Conservation (phyloP, 176 grass and related monocot species). For the Coix lacrymajobi region DNA sequence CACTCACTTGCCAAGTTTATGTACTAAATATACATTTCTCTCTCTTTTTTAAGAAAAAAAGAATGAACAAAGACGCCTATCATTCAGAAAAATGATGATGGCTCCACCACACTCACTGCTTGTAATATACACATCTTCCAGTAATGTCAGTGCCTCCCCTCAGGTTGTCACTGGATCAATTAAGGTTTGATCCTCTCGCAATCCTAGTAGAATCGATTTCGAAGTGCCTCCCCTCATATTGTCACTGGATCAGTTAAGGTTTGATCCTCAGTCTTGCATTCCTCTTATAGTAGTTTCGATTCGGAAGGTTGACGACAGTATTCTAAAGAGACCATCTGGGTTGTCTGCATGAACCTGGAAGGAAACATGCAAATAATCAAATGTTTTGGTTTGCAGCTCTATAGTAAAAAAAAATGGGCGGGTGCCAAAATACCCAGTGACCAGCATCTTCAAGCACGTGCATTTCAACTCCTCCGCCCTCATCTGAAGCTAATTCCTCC, state of each 20-base stretch:
- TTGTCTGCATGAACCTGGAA: slow-evolving; percentile 96
- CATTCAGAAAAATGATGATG: neutral
- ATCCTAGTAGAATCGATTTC: slow-evolving; percentile 46
- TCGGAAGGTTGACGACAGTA: slow-evolving; percentile 84
- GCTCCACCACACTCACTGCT: neutral
- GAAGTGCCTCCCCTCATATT: neutral
- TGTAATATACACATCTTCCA: slow-evolving; percentile 10
- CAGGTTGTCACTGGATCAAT: neutral
- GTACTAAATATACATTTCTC: no score
- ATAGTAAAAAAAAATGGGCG: neutral
- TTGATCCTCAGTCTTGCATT: slow-evolving; percentile 37
- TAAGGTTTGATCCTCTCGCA: slow-evolving; percentile 16
- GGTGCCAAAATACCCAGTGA: slow-evolving; percentile 63
- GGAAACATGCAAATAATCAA: neutral
- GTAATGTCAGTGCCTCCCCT: neutral
- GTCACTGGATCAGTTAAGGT: neutral
- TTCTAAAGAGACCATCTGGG: slow-evolving; percentile 85
- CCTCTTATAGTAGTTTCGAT: slow-evolving; percentile 65
- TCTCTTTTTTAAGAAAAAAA: neutral
- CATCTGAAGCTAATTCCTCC: slow-evolving; percentile 73
- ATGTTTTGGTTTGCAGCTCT: neutral
- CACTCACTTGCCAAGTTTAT: no score
- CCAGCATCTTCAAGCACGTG: slow-evolving; percentile 96
- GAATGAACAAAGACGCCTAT: slow-evolving; percentile 10
- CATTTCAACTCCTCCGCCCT: slow-evolving; percentile 91